Evolutionary conservation across 805 yeast genomes (phyloP), one percentile per base, ranked within the genome.

Genomic region (Hanseniaspora jakobsenii): DNA sequence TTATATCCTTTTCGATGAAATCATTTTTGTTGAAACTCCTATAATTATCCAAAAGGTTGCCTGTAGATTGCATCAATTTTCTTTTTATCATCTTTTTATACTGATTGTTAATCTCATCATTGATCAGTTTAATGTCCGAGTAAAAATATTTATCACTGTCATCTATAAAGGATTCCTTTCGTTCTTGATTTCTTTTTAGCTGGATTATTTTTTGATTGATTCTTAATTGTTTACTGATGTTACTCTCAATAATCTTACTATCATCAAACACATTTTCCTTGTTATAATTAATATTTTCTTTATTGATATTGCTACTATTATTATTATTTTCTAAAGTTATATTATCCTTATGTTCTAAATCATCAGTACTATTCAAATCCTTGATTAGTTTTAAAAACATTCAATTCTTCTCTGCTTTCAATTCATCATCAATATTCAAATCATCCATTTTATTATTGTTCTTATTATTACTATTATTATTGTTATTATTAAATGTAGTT

Each of bases 91-190:
- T 14, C 10, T 35, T 41, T 16, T 17, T 41, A 19, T 17, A 41
- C 24, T 41, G 46, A 10, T 28, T 26, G n/a, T 41, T 41, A 9
- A 41, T 35, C 22, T 41, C 39, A 35, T 41, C 46, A 21, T 41
- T 41, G 6, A 41, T 17, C 6, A 41, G 35, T 12, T 41, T 41
- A 4, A 41, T 22, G 9, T 34, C 46, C 17, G 46, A 41, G 17
- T 41, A 41, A 17, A 41, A 41, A 17, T 41, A 41, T 19, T 19
- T 21, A 8, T 41, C 39, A 22, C 24, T 22, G n/a, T 41, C 24
- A 8, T 34, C 8, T 3, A 16, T n/a, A 27, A 40, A 19, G 4
- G 9, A 12, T 9, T 31, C 35, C 12, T 41, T 35, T 17, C 29
- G 34, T 12, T 41, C 46, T 2, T 21, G 7, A 17, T 41, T 41